Evolutionary conservation across 2,329 filamentous ascomycete species (phyloP).

Genomic region (Trichoderma endophyticum): DNA sequence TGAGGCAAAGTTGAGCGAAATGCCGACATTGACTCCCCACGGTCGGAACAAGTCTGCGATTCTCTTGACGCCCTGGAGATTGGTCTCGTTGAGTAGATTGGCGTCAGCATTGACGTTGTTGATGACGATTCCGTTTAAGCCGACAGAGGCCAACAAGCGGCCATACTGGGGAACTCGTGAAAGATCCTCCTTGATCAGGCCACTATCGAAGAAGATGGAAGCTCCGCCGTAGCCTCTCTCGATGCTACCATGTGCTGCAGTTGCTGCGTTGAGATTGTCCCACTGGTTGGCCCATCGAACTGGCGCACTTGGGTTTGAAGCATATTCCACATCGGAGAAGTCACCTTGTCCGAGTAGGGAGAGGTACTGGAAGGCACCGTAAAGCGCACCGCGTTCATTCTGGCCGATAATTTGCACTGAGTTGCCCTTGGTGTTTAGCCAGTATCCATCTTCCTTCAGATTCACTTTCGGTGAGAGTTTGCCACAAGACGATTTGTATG

Average conservation of each 20-base stretch:
- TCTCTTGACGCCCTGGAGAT: conserved; percentile 58
- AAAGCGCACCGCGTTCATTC: conserved; percentile 12
- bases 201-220: conserved; percentile 66
- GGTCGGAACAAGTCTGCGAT: conserved; percentile 65
- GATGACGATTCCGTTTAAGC: conserved; percentile 63
- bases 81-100: conserved; percentile 50
- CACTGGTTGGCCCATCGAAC: conserved; percentile 71
- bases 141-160: conserved; percentile 62
- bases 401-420: conserved; percentile 36
- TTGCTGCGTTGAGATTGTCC: conserved; percentile 55
- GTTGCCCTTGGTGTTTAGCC: conserved; percentile 46
- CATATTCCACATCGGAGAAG: conserved; percentile 44
- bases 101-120: conserved; percentile 73
- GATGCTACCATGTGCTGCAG: conserved; percentile 46
- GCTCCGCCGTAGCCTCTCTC: conserved; percentile 66
- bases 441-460: conserved; percentile 59
- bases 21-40: conserved; percentile 62
- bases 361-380: conserved; percentile 6
- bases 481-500: conserved; percentile 35
- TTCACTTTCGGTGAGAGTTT: conserved; percentile 32
- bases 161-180: conserved; percentile 61
- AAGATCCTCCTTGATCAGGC: conserved; percentile 52
- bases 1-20: conserved; percentile 67
- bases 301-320: conserved; percentile 55
- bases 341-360: conserved; percentile 61